Evolutionary conservation across 768 basidiomycete genomes (phyloP).

Genomic region (Nevesoporus exiguus): DNA sequence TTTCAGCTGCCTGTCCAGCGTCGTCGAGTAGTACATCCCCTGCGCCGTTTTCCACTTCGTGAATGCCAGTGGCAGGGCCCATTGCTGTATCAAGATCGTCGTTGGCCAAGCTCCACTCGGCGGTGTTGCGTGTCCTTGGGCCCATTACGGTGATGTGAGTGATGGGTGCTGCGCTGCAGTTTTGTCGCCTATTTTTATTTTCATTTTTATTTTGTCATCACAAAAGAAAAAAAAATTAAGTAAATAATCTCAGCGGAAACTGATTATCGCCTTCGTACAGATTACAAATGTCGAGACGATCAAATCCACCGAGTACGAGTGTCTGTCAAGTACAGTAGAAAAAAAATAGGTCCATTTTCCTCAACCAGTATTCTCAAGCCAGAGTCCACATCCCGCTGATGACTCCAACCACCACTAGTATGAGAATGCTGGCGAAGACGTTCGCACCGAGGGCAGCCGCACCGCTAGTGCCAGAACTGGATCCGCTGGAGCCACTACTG

Average conservation of each 20-base stretch:
- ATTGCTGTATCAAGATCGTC: constrained; percentile 45
- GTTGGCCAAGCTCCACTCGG: constrained; percentile 46
- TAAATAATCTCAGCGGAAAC: constrained; percentile 7
- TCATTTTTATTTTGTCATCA: neutral
- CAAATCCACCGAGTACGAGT: too few species aligned
- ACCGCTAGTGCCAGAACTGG: constrained; percentile 22
- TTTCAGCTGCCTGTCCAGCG: constrained; percentile 18
- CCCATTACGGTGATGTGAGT: constrained; percentile 18
- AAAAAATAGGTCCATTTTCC: constrained; percentile 9
- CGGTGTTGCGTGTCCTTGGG: constrained; percentile 17
- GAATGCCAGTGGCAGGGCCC: constrained; percentile 42
- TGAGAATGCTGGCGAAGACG: constrained; percentile 36
- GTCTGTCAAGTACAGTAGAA: neutral
- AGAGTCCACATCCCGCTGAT: constrained; percentile 45
- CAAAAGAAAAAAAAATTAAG: neutral
- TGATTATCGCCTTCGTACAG: neutral
- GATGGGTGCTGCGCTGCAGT: neutral
- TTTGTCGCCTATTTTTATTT: neutral
- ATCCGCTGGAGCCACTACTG: constrained; percentile 15
- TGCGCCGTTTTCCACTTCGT: constrained; percentile 43
- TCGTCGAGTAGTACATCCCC: constrained; percentile 39
- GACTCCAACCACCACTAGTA: constrained; percentile 35
- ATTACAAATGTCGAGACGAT: neutral
- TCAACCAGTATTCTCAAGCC: constrained; percentile 11
- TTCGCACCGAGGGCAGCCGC: constrained; percentile 30